Percentiles rank a stretch among this genome's conserved stretches.
Evolutionary conservation across 176 grass and related monocot species (phyloP).

Genomic region (Zoysia japonica): DNA sequence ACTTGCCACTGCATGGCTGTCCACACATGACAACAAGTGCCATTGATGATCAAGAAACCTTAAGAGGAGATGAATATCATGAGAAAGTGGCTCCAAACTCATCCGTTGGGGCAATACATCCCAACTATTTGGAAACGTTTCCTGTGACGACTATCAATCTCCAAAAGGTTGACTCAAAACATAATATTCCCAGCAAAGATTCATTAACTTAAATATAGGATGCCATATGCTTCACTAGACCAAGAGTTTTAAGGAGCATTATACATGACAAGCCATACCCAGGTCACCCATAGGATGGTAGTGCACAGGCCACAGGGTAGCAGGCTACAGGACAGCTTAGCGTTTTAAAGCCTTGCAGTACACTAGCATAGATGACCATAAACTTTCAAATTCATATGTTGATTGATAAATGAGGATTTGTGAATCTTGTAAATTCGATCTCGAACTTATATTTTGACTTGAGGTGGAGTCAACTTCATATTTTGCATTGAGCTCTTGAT

Average conservation of each 20-base stretch:
- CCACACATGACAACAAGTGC: slow-evolving; percentile 92
- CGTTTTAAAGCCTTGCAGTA: neutral
- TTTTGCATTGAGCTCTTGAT: neutral
- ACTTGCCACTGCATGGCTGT: slow-evolving; percentile 92
- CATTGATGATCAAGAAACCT: slow-evolving; percentile 48
- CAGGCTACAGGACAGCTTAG: neutral
- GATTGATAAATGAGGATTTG: neutral
- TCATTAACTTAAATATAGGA: neutral
- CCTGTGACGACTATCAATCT: neutral
- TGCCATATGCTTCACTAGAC: neutral
- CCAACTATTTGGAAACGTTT: neutral
- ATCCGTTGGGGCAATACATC: neutral
- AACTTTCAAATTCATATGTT: neutral
- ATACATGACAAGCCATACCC: neutral
- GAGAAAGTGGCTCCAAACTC: neutral
- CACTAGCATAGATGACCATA: neutral
- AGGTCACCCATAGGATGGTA: no score
- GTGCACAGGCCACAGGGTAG: no score
- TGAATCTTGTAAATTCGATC: neutral
- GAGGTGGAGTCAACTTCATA: neutral
- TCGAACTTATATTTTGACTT: neutral
- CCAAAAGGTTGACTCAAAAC: neutral
- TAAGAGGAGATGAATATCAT: neutral
- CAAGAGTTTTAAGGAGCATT: neutral
- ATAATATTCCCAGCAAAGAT: neutral